Percentiles rank a stretch among this genome's conserved stretches.
These are phyloP conservation scores for Gymnopilus junonius DNA, from an alignment of 768 basidiomycete species.

Conservation along the genomic window DNA sequence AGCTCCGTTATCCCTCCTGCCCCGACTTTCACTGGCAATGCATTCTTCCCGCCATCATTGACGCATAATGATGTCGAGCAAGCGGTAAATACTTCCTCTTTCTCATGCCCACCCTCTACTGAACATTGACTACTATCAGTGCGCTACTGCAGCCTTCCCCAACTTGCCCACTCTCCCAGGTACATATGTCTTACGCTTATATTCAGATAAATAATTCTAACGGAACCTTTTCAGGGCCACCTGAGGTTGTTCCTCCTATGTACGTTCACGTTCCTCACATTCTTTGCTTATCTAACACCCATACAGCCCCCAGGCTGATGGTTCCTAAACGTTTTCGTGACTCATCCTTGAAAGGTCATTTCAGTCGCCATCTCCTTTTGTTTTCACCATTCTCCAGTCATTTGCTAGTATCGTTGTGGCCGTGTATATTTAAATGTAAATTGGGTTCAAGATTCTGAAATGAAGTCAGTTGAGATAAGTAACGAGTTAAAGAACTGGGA, in stretches of 20 bases:
- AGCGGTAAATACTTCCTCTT: background rate
- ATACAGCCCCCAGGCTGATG: background rate
- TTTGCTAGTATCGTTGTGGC: background rate
- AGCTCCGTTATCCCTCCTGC: constrained; percentile 29
- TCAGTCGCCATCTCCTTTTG: background rate
- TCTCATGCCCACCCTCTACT: background rate
- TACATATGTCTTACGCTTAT: background rate
- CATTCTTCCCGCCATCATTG: background rate
- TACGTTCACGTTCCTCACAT: background rate
- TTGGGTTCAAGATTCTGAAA: background rate
- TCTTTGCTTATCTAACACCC: background rate
- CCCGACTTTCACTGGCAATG: background rate
- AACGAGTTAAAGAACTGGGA: too few species aligned
- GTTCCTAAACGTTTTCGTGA: background rate
- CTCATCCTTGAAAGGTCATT: background rate
- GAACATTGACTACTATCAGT: background rate
- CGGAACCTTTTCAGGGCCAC: background rate
- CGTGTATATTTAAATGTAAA: background rate
- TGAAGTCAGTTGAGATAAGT: too few species aligned
- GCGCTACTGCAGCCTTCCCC: background rate
- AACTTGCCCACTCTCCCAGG: background rate
- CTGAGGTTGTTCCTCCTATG: background rate
- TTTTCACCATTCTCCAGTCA: background rate
- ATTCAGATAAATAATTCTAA: background rate
- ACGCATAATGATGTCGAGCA: background rate